A percentile compares a stretch with the other conserved stretches of the same genome.
Evolutionary conservation across 208 protist genomes (phyloP).

Genomic region (Acanthamoeba lugdunensis): DNA sequence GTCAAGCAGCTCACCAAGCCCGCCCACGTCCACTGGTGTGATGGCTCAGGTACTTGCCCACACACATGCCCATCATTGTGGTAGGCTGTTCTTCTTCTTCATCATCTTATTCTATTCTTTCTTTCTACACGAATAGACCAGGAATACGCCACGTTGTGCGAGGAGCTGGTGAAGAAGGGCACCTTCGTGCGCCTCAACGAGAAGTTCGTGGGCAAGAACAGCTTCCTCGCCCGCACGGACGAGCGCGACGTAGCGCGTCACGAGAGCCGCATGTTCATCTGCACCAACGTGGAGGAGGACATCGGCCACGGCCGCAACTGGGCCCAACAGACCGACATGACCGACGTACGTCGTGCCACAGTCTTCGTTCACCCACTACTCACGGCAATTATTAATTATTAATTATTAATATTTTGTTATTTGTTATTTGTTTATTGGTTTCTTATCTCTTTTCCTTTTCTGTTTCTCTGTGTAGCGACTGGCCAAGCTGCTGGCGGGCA

Average conservation of each 20-base stretch:
- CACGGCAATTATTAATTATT: not conserved
- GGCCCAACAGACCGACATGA: not conserved
- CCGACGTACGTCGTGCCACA: constrained; percentile 77
- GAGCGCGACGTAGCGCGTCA: constrained; percentile 87
- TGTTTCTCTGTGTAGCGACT: constrained; percentile 81
- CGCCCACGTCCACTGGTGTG: constrained; percentile 77
- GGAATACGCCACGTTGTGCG: constrained; percentile 47
- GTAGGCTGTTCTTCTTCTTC: not conserved
- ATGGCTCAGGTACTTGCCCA: constrained; percentile 70
- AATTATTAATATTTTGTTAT: not conserved
- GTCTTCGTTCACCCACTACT: not conserved
- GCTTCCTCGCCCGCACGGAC: constrained; percentile 85
- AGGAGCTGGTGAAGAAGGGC: constrained; percentile 71
- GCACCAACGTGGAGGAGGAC: constrained; percentile 74
- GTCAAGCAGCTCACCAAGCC: constrained; percentile 70
- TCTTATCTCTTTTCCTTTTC: too few species aligned
- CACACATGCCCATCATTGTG: constrained; percentile 80
- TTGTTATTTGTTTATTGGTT: not conserved
- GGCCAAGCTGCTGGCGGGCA: constrained; percentile 83
- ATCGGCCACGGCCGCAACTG: constrained; percentile 13
- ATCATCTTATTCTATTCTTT: not conserved
- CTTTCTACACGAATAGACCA: constrained; percentile 31
- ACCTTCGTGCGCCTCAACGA: constrained; percentile 80
- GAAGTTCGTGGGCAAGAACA: constrained; percentile 79
- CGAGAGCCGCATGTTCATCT: constrained; percentile 86